Conservation (phyloP, 2,329 filamentous ascomycete species). For the Zasmidium angulare region DNA sequence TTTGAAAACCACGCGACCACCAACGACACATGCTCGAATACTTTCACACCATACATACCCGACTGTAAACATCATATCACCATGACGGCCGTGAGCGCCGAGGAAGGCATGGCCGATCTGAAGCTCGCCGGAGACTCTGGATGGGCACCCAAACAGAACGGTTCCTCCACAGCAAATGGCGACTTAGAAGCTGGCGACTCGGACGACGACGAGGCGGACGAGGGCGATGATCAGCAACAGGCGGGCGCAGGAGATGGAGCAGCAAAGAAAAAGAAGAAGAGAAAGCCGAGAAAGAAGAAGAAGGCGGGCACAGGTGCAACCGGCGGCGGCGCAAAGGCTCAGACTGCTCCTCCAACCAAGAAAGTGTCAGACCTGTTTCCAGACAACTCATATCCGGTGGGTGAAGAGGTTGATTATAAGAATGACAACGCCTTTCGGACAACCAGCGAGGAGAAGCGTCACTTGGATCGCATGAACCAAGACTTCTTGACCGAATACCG, state of each 20-base stretch:
- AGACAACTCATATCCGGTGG: conserved; percentile 44
- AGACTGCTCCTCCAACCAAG: conserved; percentile 50
- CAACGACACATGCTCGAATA: background rate
- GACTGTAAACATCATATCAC: background rate
- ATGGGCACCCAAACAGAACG: conserved; percentile 23
- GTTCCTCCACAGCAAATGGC: conserved; percentile 25
- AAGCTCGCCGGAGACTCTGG: conserved; percentile 22
- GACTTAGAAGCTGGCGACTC: conserved; percentile 37
- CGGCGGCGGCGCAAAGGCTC: conserved; percentile 36
- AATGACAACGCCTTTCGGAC: conserved; percentile 48
- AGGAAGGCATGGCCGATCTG: conserved; percentile 28
- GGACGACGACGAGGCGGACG: conserved; percentile 38
- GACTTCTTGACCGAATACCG: conserved; percentile 56
- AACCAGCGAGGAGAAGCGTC: conserved; percentile 49
- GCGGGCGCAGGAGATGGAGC: conserved; percentile 32
- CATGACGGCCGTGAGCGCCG: conserved; percentile 33
- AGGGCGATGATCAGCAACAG: conserved; percentile 28
- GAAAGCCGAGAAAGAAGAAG: conserved; percentile 45
- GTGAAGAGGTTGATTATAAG: conserved; percentile 48
- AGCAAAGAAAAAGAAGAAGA: conserved; percentile 50
- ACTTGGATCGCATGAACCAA: conserved; percentile 46
- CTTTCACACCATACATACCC: background rate
- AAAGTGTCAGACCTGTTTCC: conserved; percentile 49
- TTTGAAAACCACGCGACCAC: background rate
- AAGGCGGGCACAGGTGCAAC: conserved; percentile 29